Conservation (phyloP, 2,329 filamentous ascomycete species). For the Cadophora sp. region DNA sequence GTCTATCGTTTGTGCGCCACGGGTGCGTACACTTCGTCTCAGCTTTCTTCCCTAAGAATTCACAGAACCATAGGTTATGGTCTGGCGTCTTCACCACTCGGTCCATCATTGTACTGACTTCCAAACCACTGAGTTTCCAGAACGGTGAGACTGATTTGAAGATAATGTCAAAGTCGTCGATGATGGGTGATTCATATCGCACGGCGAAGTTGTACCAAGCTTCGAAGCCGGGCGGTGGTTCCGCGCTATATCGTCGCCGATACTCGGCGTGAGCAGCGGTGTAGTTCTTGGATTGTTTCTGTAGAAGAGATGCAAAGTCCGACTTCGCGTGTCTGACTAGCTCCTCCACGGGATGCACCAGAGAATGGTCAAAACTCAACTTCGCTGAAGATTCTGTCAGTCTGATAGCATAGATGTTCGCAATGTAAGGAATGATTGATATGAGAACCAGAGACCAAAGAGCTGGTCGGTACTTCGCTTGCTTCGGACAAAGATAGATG, state of each 20-base stretch:
- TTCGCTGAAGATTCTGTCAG: background rate
- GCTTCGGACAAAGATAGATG: background rate
- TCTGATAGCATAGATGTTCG: background rate
- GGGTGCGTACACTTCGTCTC: slow-evolving; percentile 6
- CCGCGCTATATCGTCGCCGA: background rate
- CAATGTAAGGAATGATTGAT: background rate
- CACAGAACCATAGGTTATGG: background rate
- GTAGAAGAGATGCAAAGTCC: background rate
- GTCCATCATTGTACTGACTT: background rate
- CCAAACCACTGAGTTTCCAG: background rate
- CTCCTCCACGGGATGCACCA: background rate
- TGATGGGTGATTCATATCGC: slow-evolving; percentile 7
- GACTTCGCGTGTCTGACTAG: background rate
- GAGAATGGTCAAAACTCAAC: background rate
- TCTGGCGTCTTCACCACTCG: background rate
- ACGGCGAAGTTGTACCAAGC: slow-evolving; percentile 13
- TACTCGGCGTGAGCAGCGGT: background rate
- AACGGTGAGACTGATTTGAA: background rate
- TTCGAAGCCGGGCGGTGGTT: slow-evolving; percentile 8
- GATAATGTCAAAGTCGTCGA: slow-evolving; percentile 17
- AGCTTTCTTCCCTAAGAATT: background rate
- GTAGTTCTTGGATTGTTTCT: background rate
- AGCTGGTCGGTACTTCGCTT: background rate
- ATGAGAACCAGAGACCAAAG: background rate
- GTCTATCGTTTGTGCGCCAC: slow-evolving; percentile 8